Evolutionary conservation across 768 basidiomycete genomes (phyloP).

Genomic region (Brasilioporus rufonigricans): DNA sequence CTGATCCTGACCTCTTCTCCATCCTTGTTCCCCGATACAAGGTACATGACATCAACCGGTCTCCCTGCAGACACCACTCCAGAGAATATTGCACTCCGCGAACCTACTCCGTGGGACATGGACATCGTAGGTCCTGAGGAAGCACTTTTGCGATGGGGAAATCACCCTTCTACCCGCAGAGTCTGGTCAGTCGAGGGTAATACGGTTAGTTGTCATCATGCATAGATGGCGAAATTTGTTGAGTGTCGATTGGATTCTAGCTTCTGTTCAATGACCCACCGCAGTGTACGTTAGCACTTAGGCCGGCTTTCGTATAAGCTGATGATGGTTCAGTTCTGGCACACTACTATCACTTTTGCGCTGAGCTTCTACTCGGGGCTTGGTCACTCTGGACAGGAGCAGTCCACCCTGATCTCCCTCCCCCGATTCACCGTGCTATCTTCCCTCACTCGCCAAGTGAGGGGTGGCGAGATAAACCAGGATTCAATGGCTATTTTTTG

Average conservation of each 20-base stretch:
- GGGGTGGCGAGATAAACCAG: constrained; percentile 75
- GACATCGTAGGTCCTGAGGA: constrained; percentile 56
- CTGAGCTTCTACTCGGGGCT: constrained; percentile 72
- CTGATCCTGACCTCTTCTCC: constrained; percentile 57
- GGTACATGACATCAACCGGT: constrained; percentile 67
- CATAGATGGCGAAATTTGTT: neutral
- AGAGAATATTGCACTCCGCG: constrained; percentile 63
- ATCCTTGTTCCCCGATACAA: constrained; percentile 43
- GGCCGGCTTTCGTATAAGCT: neutral
- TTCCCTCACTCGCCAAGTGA: constrained; percentile 59
- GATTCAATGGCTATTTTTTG: constrained; percentile 76
- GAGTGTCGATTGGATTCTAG: constrained; percentile 28
- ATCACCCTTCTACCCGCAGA: constrained; percentile 40
- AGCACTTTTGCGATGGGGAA: constrained; percentile 62
- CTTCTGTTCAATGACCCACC: constrained; percentile 64
- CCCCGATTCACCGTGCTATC: constrained; percentile 64
- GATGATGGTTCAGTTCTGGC: constrained; percentile 47
- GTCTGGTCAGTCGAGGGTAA: constrained; percentile 71
- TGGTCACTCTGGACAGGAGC: constrained; percentile 75
- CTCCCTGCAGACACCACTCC: constrained; percentile 54
- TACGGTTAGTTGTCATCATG: constrained; percentile 47
- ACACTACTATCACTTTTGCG: constrained; percentile 88
- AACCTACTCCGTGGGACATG: constrained; percentile 66
- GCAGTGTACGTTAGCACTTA: constrained; percentile 43
- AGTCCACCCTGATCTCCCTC: constrained; percentile 36